phyloP scores from a whole-genome alignment of 129 eudicot genomes.

The Calendula officinalis region DNA sequence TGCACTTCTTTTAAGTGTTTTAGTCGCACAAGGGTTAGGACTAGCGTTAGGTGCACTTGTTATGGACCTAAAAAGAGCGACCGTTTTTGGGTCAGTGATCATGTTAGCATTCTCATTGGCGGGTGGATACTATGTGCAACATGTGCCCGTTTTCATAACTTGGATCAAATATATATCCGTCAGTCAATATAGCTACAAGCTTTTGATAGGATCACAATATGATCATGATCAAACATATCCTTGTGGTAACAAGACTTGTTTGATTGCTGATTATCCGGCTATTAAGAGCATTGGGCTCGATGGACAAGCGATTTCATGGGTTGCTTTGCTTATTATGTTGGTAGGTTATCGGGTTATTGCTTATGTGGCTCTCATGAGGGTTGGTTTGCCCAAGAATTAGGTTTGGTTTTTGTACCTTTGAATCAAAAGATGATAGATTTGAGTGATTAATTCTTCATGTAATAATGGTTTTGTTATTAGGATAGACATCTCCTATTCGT shows the following conservation, averaged over 20 bases:
- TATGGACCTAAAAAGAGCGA: no score
- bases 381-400: conserved; percentile 41
- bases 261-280: no score
- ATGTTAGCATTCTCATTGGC: conserved; percentile 33
- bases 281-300: no score
- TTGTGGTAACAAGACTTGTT: no score
- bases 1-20: no score
- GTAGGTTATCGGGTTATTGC: conserved; percentile 21
- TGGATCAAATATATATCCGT: conserved; percentile 18
- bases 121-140: conserved; percentile 53
- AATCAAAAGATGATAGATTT: conserved; percentile 1
- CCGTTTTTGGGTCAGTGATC: no score
- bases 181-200: conserved; percentile 18
- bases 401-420: not conserved
- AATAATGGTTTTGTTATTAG: not conserved
- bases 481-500: not conserved
- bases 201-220: conserved; percentile 53
- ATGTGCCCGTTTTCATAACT: conserved; percentile 44
- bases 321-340: conserved; percentile 46
- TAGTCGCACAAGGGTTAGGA: no score
- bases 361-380: conserved; percentile 61
- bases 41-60: no score
- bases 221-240: not conserved
- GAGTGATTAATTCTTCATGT: not conserved
- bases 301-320: not conserved